Percentiles rank a stretch among this genome's conserved stretches.
Evolutionary conservation across 148 eudicot genomes (phyloP).

Genomic region (Rhododendron molle): DNA sequence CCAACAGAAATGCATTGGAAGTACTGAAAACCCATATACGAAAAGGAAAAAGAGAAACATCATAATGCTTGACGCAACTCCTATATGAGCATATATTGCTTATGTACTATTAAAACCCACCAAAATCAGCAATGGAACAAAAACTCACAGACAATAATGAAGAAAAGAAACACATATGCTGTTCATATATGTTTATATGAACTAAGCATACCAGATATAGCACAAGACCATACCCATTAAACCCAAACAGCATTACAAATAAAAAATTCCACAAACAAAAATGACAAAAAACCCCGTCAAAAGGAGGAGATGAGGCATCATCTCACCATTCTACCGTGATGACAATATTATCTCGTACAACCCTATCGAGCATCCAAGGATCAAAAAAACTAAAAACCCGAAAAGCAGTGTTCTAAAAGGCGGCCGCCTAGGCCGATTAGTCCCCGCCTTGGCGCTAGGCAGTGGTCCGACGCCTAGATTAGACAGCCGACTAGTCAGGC

Average conservation of each 20-base stretch:
- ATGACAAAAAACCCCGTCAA: background rate
- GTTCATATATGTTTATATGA: too few relatives aligned
- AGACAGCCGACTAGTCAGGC: too few relatives aligned
- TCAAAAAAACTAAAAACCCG: background rate
- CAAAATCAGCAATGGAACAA: background rate
- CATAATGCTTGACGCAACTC: background rate
- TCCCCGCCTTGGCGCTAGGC: too few relatives aligned
- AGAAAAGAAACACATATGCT: too few relatives aligned
- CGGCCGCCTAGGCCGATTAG: too few relatives aligned
- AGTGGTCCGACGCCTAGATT: too few relatives aligned
- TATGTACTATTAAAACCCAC: background rate
- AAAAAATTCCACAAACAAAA: too few relatives aligned
- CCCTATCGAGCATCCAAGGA: background rate
- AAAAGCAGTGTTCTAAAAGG: too few relatives aligned
- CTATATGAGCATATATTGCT: background rate
- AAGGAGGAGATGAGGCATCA: background rate
- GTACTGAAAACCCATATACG: background rate
- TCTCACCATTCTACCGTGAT: background rate
- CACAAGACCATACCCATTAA: too few relatives aligned
- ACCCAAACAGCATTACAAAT: too few relatives aligned
- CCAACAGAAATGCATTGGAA: slow-evolving; percentile 2
- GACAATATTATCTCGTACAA: background rate
- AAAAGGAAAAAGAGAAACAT: background rate
- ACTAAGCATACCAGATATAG: too few relatives aligned
- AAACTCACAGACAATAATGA: background rate